These are phyloP conservation scores for Colletotrichum lupini DNA, from an alignment of 2,329 filamentous ascomycete species.

Conservation along the genomic window DNA sequence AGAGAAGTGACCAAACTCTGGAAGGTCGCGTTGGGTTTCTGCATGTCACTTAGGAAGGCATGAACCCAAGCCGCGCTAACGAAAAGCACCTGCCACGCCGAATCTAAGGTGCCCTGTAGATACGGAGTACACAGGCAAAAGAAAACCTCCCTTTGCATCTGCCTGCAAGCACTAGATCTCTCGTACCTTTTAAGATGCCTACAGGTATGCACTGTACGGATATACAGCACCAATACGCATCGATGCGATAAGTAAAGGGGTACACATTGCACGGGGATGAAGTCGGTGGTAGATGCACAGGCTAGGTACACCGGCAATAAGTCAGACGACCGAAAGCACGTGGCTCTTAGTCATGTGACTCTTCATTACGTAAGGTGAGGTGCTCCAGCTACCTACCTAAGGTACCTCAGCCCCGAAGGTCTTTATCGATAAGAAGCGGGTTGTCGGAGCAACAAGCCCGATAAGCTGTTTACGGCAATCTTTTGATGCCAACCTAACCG, in stretches of 20 bases:
- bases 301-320: neutral
- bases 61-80: no score
- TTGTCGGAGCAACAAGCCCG: constrained; percentile 32
- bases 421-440: constrained; percentile 6
- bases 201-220: no score
- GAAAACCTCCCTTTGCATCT: no score
- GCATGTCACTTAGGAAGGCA: neutral
- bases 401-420: no score
- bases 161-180: no score
- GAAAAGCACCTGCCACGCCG: neutral
- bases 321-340: neutral
- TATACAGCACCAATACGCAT: no score
- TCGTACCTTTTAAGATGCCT: no score
- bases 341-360: no score
- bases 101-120: no score
- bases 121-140: no score
- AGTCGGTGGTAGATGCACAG: neutral
- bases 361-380: fast-evolving
- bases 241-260: no score
- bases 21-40: neutral
- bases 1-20: neutral
- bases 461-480: constrained; percentile 11
- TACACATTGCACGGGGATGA: neutral
- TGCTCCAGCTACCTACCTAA: fast-evolving
- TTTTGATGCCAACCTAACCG: neutral